phyloP scores from a whole-genome alignment of 2,329 filamentous ascomycete genomes.

The Emericellopsis atlantica region DNA sequence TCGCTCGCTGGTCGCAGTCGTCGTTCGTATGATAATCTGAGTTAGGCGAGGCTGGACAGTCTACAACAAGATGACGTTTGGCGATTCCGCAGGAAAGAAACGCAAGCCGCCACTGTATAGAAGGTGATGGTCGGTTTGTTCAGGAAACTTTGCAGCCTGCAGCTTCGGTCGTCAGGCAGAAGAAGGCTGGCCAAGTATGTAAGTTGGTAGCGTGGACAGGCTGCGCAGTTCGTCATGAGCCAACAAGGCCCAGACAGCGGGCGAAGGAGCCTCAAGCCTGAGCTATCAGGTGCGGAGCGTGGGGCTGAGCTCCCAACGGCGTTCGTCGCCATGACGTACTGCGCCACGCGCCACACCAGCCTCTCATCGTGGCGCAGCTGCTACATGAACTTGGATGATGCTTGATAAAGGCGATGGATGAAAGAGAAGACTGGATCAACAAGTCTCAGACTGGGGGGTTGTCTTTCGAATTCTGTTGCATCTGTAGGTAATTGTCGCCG shows the following conservation, averaged over 20 bases:
- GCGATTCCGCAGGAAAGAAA: too few relatives aligned
- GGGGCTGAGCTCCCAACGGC: slow-evolving; percentile 1
- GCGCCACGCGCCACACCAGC: slow-evolving; percentile 6
- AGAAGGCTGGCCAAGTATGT: background rate
- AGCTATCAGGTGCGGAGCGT: background rate
- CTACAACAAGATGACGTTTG: too few relatives aligned
- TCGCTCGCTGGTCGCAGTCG: background rate
- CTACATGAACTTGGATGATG: too few relatives aligned
- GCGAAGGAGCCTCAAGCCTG: too few relatives aligned
- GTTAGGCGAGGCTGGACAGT: too few relatives aligned
- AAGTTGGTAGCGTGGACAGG: background rate
- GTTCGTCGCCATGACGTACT: slow-evolving; percentile 4
- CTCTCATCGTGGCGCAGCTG: background rate
- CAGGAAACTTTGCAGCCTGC: background rate
- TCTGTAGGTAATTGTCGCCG: too few relatives aligned
- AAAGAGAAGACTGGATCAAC: too few relatives aligned
- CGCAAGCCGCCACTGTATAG: background rate
- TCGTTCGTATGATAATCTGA: too few relatives aligned
- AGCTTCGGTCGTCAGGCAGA: too few relatives aligned
- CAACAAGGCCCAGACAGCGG: background rate
- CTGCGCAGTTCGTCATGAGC: slow-evolving; percentile 2
- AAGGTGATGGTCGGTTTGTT: background rate
- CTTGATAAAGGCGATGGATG: too few relatives aligned
- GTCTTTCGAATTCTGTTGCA: too few relatives aligned
- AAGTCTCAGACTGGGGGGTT: too few relatives aligned